Evolutionary conservation across 768 basidiomycete species (phyloP).

Genomic region (Tremella fuciformis): DNA sequence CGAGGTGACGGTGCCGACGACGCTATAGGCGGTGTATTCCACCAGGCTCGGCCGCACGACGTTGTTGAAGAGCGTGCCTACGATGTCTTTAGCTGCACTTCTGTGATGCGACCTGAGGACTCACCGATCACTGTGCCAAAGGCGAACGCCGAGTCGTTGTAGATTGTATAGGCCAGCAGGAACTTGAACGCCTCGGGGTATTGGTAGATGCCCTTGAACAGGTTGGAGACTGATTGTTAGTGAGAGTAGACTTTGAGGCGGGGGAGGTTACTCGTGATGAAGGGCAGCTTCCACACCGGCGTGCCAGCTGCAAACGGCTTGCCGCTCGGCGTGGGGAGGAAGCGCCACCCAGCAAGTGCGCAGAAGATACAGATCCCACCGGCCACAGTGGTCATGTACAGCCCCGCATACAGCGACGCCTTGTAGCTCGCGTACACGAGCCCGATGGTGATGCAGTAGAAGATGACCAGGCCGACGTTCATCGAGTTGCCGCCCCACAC

Average conservation of each 20-base stretch:
- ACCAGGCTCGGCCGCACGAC: slow-evolving; percentile 4
- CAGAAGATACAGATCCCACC: slow-evolving; percentile 11
- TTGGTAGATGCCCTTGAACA: slow-evolving; percentile 8
- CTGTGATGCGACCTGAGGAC: neutral
- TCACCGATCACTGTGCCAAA: slow-evolving; percentile 10
- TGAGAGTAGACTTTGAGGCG: neutral
- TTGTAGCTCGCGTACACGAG: slow-evolving; percentile 6
- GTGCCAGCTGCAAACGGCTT: neutral
- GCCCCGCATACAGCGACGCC: slow-evolving; percentile 10
- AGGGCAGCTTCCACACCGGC: neutral
- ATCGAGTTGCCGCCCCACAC: slow-evolving; percentile 3
- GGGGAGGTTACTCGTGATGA: neutral
- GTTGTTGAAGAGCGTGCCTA: slow-evolving; percentile 14
- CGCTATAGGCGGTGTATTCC: slow-evolving; percentile 9
- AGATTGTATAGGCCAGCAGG: slow-evolving; percentile 10
- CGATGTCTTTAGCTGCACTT: neutral
- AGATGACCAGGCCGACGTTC: slow-evolving; percentile 8
- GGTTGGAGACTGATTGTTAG: slow-evolving; percentile 1
- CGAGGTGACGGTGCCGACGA: slow-evolving; percentile 5
- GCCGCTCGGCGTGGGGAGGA: slow-evolving; percentile 5
- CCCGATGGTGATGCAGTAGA: slow-evolving; percentile 12
- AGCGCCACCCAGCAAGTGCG: slow-evolving; percentile 6
- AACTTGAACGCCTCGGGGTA: slow-evolving; percentile 19
- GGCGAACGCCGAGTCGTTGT: slow-evolving; percentile 15
- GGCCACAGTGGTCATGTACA: slow-evolving; percentile 15